phyloP scores from a whole-genome alignment of 1,139 yeast genomes.

The Diutina siamensis region DNA sequence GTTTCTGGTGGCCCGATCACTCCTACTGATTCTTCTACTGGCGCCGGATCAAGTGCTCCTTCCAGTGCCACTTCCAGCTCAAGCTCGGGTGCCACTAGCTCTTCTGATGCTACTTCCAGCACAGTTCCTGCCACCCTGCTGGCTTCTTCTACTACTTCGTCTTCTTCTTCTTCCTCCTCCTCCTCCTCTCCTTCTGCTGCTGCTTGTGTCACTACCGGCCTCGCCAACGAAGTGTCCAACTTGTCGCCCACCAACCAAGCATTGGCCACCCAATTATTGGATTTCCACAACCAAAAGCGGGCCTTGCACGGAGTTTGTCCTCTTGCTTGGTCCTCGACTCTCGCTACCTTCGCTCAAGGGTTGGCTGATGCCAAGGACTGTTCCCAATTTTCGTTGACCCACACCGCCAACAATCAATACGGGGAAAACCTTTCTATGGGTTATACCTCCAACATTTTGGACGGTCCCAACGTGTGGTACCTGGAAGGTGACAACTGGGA shows the following conservation, averaged over 20 bases:
- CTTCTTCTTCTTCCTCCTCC: conserved; percentile 10
- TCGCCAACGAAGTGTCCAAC: conserved; percentile 9
- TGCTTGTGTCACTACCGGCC: conserved; percentile 10
- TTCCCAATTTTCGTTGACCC: conserved; percentile 40
- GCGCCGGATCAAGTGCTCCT: not conserved
- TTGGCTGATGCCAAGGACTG: conserved; percentile 35
- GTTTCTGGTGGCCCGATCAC: not conserved
- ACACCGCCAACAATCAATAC: conserved; percentile 35
- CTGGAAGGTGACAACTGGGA: conserved; percentile 41
- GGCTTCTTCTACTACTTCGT: not conserved
- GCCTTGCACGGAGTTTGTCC: conserved; percentile 39
- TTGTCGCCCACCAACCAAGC: conserved; percentile 11
- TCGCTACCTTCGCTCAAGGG: conserved; percentile 37
- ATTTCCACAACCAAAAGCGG: conserved; percentile 42
- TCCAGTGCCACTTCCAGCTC: not conserved
- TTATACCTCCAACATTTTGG: conserved; percentile 31
- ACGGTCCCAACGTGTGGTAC: conserved; percentile 56
- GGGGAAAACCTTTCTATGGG: conserved; percentile 51
- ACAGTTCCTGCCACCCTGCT: not conserved
- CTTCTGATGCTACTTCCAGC: conserved; percentile 6
- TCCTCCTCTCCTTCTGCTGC: conserved; percentile 11
- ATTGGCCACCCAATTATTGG: conserved; percentile 25
- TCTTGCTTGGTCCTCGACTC: conserved; percentile 35
- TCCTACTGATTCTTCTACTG: not conserved
- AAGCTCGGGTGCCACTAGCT: conserved; percentile 6